Percentiles rank a stretch among this genome's conserved stretches.
These are phyloP conservation scores for Zygoascus hellenicus DNA, from an alignment of 1,139 yeast species.

Conservation along the genomic window DNA sequence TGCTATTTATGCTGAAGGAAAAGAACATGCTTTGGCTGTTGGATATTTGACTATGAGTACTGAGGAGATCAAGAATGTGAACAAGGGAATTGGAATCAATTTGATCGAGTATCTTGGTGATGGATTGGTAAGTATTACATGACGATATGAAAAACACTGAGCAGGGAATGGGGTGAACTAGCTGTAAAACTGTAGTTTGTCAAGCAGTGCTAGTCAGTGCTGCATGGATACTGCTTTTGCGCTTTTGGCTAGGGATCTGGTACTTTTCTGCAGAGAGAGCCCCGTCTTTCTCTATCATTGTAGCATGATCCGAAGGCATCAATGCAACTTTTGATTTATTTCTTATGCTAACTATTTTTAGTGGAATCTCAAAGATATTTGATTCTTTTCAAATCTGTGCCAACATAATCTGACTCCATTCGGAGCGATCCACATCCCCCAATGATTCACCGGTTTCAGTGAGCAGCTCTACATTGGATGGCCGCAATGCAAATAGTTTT, in stretches of 20 bases:
- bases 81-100: conserved; percentile 90
- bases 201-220: too few relatives aligned
- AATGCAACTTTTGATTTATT: not conserved
- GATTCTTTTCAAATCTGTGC: not conserved
- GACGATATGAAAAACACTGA: too few relatives aligned
- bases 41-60: conserved; percentile 86
- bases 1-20: conserved; percentile 86
- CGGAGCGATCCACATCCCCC: conserved; percentile 34
- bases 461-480: conserved; percentile 16
- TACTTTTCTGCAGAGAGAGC: too few relatives aligned
- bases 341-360: not conserved
- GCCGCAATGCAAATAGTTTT: conserved; percentile 14
- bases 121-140: conserved; percentile 45
- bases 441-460: conserved; percentile 19
- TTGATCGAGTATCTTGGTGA: conserved; percentile 83
- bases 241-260: too few relatives aligned
- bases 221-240: too few relatives aligned
- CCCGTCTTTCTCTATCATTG: too few relatives aligned
- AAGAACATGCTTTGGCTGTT: conserved; percentile 83
- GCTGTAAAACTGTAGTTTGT: too few relatives aligned
- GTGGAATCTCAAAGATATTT: conserved; percentile 13
- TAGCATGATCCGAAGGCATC: not conserved
- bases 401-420: not conserved
- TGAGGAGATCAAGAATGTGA: conserved; percentile 74
- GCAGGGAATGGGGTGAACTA: too few relatives aligned